Base-by-base conservation (phyloP, 1,284 basidiomycete species). In the Grifola frondosa region DNA sequence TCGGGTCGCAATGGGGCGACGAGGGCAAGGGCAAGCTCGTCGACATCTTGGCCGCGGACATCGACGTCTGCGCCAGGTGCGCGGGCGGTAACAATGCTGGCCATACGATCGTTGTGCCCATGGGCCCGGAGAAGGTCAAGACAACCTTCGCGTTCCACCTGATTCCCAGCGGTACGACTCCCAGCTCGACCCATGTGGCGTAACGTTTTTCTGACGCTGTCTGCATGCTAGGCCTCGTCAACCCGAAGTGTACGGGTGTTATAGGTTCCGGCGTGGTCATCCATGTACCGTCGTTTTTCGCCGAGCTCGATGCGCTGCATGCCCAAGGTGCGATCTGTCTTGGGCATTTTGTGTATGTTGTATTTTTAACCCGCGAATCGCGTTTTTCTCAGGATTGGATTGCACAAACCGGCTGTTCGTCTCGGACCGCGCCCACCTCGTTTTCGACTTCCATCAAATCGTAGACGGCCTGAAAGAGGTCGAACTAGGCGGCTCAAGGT, bases 381-480 rank as follows among this genome's bases (percentile, higher is more conserved):
- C 20, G 4, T 22, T 13, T 13, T 19, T 34, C 21, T 15, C 46
- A 95, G 92, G 93, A 24, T 81, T 99, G 44, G 80, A 91, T 61
- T 97, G 92, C 69, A 80, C 83, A 10, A 79, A 81, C 50, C 84
- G 97, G 30, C 73, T 99, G 17, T 90, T 97, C 67, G 75, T 99
- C 56, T 98, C 96, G 17, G 94, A 98, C 70, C 87, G 96, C 52
- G 93, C 96, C 3, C 93, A 97, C 56, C 84, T 99, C 52, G 96
- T 99, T 34, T 94, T 98, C 61, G 96, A 98, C 67, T 99, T 99
- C 69, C 96, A 99, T 70, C 96, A 99, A 72, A 97, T 98, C 59
- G 97, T 99, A 30, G 97, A 99, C 61, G 97, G 97, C 13, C 72
- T 99, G 59, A 99, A 99, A 68, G 96, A 99, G 68, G 91, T 95